Evolutionary conservation across 768 basidiomycete species (phyloP), one percentile per base, ranked within the genome.

Genomic region (Boletus sensibilis): DNA sequence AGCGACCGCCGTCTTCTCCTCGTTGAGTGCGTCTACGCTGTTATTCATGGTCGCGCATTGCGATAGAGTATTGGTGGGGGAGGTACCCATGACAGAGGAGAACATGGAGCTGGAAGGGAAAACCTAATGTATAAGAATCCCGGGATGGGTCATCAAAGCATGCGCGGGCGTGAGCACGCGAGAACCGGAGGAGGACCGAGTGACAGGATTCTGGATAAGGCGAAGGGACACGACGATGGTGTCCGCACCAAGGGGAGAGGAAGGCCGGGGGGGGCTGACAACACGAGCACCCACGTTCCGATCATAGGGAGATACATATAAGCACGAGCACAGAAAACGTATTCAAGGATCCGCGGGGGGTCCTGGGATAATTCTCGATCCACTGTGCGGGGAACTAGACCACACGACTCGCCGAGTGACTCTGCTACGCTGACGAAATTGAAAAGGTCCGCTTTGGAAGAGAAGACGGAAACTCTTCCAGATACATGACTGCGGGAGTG

Each of bases 31-130:
- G 10, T 72, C 70, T 13, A 43, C 60, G 52, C 70, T 74, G 61
- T 71, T 67, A 27, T 62, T 64, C 41, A 64, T 33, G 47, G 70
- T 72, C 49, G 67, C 61, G 46, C 68, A 74, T 58, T 68, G 71
- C 13, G 71, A 72, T 6, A 70, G 57, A 6, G 70, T 61, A 20
- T 67, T 68, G 1, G 70, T 50, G 5, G 72, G 61, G 4, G 69
- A 71, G 45, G 66, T 23, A 23, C 47, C 64, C 72, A 66, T 70
- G 72, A 39, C 56, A 47, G 62, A 37, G 39, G 51, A 38, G 56
- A 53, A 34, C 38, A 54, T 48, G 50, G n/a, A 10, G 44, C 21
- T 53, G 16, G 35, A 27, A 41, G 50, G 34, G 21, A 44, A 44
- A 20, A 14, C 23, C 27, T 39, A 51, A 35, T 3, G 56, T 69